Evolutionary conservation across 768 basidiomycete species (phyloP), one percentile per base, ranked within the genome.

Genomic region (Kwoniella pini): DNA sequence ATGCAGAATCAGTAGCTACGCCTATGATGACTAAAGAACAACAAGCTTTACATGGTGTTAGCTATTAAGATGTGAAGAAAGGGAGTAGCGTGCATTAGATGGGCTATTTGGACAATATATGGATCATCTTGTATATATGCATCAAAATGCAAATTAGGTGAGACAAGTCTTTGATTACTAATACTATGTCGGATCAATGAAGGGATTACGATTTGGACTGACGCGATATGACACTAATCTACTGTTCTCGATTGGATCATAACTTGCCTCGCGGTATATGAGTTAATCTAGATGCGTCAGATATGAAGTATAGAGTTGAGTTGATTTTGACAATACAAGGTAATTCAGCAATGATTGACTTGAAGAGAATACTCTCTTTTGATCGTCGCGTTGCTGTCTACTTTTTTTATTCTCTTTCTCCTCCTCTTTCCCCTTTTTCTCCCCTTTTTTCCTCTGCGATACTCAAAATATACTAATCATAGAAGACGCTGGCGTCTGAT

Each of bases 1-100:
- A 91, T 71, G 54, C 69, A 21, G 76, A 78, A 67, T 72, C 60
- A 26, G 39, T 71, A 30, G 54, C 65, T 28, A 57, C 48, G 24
- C 55, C 55, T 17, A 57, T 57, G 55, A 57, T 57, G 55, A 57
- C 55, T 15, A 57, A 57, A 27, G 55, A 57, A 36, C 55, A 57
- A 49, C 55, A 57, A 48, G 55, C 55, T 19, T 48, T 57, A 36
- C 55, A 57, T 30, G 55, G 55, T 45, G 55, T 57, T 11, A 57
- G 55, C 27, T 57, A 57, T 31, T 57, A 57, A 43, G 15, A 15
- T 15, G 15, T 15, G 38, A n/a, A 30, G 4, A 36, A 28, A 51
- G 26, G 33, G 33, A 51, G n/a, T 9, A 44, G n/a, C n/a, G 43
- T 24, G 6, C n/a, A 44, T 44, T 24, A 9, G n/a, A n/a, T 6